Base-by-base conservation (phyloP, 2,329 filamentous ascomycete species). In the Amauroascus verrucosus region DNA sequence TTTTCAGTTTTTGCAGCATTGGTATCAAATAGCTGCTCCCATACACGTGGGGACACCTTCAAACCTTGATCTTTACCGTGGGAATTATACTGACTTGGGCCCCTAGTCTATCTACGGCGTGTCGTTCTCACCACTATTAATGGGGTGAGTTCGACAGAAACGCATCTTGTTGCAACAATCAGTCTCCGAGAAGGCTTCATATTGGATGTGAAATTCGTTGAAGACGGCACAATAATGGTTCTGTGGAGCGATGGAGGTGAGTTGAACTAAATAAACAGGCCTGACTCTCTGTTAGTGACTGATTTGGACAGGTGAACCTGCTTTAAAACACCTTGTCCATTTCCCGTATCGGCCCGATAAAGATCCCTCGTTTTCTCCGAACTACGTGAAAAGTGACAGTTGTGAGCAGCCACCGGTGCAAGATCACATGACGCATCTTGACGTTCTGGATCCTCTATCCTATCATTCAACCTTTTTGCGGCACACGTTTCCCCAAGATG, bases 161-260 rank as follows among this genome's bases (percentile, higher is more conserved):
- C 51, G 16, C 64, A 61, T 13, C 61, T 59, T 5, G 48, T 66
- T 8, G 65, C 68, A n/a, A 62, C 60, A 1, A 41, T 72, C n/a
- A 58, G 61, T 45, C 57, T 72, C 6, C 56, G 63, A 40, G 55
- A 62, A 9, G 70, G 70, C 14, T 62, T 65, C 24, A 65, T 72
- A 14, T 65, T 80, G 18, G 83, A 88, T 63, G 66, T 85, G 13
- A 83, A 84, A 62, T 88, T 89, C 61, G 75, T 86, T 41, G 76
- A 84, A 60, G 79, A 85, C 53, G 67, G 75, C 11, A 74, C 71
- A 0, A 64, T 89, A 1, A 72, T 88, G 51, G 59, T 86, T 1
- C 74, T 89, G 1, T 78, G 77, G 67, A 62, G 64, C 41, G 62
- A 64, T 32, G 53, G 58, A 20, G 62, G 69, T 69, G 63, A 60